Evolutionary conservation across 495 filamentous ascomycete species (phyloP), one percentile per base, ranked within the genome.

Genomic region (Lepidopterella palustris): DNA sequence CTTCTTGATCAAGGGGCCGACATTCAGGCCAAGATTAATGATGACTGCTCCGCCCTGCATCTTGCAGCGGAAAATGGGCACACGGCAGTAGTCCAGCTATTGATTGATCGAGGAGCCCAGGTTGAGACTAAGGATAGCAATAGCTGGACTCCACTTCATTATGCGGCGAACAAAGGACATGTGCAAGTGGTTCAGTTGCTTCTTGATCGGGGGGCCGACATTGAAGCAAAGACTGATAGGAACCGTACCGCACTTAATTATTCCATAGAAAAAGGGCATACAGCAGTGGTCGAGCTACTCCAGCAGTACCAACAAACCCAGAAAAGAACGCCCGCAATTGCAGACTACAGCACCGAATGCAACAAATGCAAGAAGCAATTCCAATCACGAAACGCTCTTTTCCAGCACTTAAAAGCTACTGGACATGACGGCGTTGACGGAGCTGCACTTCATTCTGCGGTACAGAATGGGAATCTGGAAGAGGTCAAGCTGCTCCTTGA

Each of bases 381-480:
- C n/a, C n/a, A n/a, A n/a, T n/a, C n/a, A n/a, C n/a, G n/a, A n/a
- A n/a, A n/a, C n/a, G n/a, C n/a, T n/a, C n/a, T n/a, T n/a, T n/a
- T n/a, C n/a, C n/a, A n/a, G n/a, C n/a, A n/a, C n/a, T n/a, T n/a
- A n/a, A n/a, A n/a, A n/a, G n/a, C n/a, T n/a, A n/a, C n/a, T n/a
- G n/a, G n/a, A n/a, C n/a, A n/a, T n/a, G n/a, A n/a, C n/a, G 27
- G 9, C 1, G 55, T 51, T 25, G 39, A 21, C 1, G 53, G 45
- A 18, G 55, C 58, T 32, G 20, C 62, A 45, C 47, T 65, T 18
- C 47, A 62, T 31, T 26, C 11, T 15, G 63, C 63, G 23, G 40
- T 54, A 6, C 23, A 51, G 10, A 28, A 49, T 1, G 55, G 28
- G 15, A 11, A 40, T 15, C 10, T 58, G 10, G 48, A 62, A 6